phyloP scores from a whole-genome alignment of 768 basidiomycete species.

The Russula lepida region DNA sequence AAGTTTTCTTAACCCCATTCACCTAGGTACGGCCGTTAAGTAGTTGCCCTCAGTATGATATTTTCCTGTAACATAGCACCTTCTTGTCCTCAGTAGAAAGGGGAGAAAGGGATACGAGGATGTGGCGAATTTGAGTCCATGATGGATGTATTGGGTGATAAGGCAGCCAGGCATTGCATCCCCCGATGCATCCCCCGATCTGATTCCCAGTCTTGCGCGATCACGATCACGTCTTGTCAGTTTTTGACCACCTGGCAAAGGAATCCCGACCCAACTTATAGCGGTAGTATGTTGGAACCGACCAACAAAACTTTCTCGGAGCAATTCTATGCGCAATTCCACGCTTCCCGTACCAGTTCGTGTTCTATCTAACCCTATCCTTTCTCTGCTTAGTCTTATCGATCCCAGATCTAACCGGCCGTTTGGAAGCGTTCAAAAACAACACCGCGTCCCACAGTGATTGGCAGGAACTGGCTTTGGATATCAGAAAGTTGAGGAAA shows the following conservation, averaged over 20 bases:
- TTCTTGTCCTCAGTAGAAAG: not conserved
- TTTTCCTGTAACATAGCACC: constrained; percentile 10
- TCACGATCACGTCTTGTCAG: too few species aligned
- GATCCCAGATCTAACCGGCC: constrained; percentile 40
- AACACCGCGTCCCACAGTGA: constrained; percentile 22
- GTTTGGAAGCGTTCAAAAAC: constrained; percentile 36
- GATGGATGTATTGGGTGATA: not conserved
- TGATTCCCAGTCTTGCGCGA: too few species aligned
- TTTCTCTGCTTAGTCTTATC: not conserved
- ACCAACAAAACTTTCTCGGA: constrained; percentile 40
- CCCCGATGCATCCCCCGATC: too few species aligned
- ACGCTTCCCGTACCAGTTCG: constrained; percentile 44
- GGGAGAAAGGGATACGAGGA: not conserved
- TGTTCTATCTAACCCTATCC: constrained; percentile 14
- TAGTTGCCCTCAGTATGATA: not conserved
- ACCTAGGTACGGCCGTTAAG: constrained; percentile 37
- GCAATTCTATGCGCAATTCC: constrained; percentile 43
- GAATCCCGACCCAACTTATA: not conserved
- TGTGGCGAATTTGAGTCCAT: not conserved
- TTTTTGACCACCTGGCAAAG: too few species aligned
- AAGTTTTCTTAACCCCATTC: not conserved
- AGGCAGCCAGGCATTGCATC: too few species aligned
- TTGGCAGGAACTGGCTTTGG: constrained; percentile 2
- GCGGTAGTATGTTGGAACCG: constrained; percentile 25
- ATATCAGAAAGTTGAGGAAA: constrained; percentile 50